Base-by-base conservation (phyloP, 2,329 filamentous ascomycete species). In the Cladorrhinum sp. region DNA sequence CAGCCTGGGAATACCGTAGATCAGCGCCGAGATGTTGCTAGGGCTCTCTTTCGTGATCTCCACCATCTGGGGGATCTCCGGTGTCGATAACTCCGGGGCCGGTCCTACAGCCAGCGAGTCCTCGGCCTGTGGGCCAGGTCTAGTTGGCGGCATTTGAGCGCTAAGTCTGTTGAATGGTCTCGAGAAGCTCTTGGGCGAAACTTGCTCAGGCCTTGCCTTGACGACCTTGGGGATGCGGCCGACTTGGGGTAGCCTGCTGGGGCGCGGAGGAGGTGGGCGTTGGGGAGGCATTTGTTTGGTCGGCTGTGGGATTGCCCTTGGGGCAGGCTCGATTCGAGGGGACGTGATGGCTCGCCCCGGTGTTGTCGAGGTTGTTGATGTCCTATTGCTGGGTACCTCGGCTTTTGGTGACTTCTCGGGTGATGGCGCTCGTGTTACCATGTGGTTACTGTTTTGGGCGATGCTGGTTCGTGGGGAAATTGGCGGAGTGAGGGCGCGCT, bases 211-310 rank as follows among this genome's bases (percentile, higher is more conserved):
- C 57, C 87, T 83, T 51, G 83, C 86, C 50, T 85, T 91, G 27
- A 93, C 80, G 3, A 96, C 91, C 68, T 86, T 87, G 8, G 93
- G 93, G 55, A 96, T 96, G 16, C 93, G 85, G 8, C 92, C 93
- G 51, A 96, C 87, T 66, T 93, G 91, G 25, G 87, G 85, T 18
- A 96, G 78, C 59, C 92, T 83, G 70, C 85, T 90, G 9, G 84
- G 84, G 3, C 77, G 76, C 20, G 64, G 67, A 2, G 64, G 59
- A 52, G 51, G 54, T 29, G 62, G 66, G 16, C 52, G 54, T 50
- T 36, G 55, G 41, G 52, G 55, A 25, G 49, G 50, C 59, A 56
- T 20, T 13, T 38, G 51, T 10, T 38, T 38, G 23, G 13, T 29
- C 20, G 41, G 49, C 23, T 45, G 52, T 18, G 45, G 56, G 1